A percentile compares a stretch with the other conserved stretches of the same genome.
Evolutionary conservation across 2,329 filamentous ascomycete genomes (phyloP).

Genomic region (Arthrinium phaeospermum): DNA sequence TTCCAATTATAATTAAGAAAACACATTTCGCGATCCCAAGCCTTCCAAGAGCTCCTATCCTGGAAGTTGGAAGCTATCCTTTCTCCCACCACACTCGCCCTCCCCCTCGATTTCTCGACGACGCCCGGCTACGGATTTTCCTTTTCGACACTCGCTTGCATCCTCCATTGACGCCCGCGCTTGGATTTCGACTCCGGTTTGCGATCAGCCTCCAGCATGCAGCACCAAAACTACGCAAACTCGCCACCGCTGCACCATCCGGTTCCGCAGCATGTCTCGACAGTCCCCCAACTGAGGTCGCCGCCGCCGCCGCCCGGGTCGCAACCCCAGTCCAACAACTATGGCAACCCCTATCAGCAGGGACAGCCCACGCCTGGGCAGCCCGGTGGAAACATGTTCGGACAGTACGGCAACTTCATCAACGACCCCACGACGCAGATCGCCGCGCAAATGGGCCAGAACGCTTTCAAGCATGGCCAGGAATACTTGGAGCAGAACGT

Average conservation of each 20-base stretch:
- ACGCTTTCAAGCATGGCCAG: slow-evolving; percentile 87
- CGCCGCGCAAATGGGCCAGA: slow-evolving; percentile 92
- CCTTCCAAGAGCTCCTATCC: background rate
- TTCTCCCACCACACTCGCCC: background rate
- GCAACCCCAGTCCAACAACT: slow-evolving; percentile 70
- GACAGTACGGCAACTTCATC: slow-evolving; percentile 89
- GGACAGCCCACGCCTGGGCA: slow-evolving; percentile 43
- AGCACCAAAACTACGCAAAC: slow-evolving; percentile 82
- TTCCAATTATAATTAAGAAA: background rate
- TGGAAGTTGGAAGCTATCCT: background rate
- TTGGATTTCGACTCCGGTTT: background rate
- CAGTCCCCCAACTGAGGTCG: slow-evolving; percentile 94
- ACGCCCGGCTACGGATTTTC: background rate
- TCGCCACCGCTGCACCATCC: slow-evolving; percentile 96
- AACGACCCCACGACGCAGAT: slow-evolving; percentile 95
- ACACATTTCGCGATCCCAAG: slow-evolving; percentile 10
- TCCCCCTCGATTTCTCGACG: background rate
- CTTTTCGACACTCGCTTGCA: background rate
- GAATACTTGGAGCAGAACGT: slow-evolving; percentile 97
- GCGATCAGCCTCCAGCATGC: slow-evolving; percentile 64
- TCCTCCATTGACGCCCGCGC: background rate
- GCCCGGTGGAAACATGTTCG: slow-evolving; percentile 59
- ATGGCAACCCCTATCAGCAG: slow-evolving; percentile 78
- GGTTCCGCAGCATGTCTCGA: slow-evolving; percentile 97
- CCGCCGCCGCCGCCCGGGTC: slow-evolving; percentile 79